Evolutionary conservation across 2,329 filamentous ascomycete species (phyloP), one percentile per base, ranked within the genome.

Genomic region (Cercospora zeina): DNA sequence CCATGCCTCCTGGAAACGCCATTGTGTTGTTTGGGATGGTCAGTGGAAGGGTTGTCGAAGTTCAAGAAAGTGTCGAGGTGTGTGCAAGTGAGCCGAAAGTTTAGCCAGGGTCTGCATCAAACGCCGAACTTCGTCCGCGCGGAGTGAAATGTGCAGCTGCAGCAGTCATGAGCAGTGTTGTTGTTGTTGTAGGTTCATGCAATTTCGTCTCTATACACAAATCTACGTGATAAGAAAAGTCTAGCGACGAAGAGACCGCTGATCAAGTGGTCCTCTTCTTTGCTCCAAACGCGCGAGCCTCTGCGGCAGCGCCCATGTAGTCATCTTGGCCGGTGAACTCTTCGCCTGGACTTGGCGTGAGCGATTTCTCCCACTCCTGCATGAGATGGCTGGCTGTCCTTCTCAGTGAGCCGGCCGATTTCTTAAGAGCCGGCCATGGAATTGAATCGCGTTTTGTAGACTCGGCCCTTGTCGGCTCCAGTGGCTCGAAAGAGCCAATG

Each of bases 321-420:
- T 71, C 71, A 8, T 65, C 61, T 30, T 67, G 63, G 3, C 67
- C 67, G 3, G 36, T 66, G 55, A 57, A 66, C 36, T 72, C 70
- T 54, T 69, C 58, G 7, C 66, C 67, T 7, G 71, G 71, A 61
- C 60, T 65, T 4, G 70, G 70, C n/a, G 68, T 86, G 13, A 93
- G 79, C 67, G 85, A 90, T 75, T 87, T 90, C 78, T 97, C 93
- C 90, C 91, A 96, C 73, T 96, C 92, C 67, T 87, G 89, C 86
- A 97, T 91, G 61, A 96, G 81, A 65, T 89, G 89, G 36, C 87
- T 89, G n/a, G 93, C 90, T 0, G 90, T 93, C 37, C 87, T 85
- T 73, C 91, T 90, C 68, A 97, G 79, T 70, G 91, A 92, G 68
- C 86, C 87, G 92, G 78, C 59, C 3, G 65, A 67, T 66, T 88